These are phyloP conservation scores for Lachancea thermotolerans DNA, from an alignment of 805 yeast species.

Conservation along the genomic window DNA sequence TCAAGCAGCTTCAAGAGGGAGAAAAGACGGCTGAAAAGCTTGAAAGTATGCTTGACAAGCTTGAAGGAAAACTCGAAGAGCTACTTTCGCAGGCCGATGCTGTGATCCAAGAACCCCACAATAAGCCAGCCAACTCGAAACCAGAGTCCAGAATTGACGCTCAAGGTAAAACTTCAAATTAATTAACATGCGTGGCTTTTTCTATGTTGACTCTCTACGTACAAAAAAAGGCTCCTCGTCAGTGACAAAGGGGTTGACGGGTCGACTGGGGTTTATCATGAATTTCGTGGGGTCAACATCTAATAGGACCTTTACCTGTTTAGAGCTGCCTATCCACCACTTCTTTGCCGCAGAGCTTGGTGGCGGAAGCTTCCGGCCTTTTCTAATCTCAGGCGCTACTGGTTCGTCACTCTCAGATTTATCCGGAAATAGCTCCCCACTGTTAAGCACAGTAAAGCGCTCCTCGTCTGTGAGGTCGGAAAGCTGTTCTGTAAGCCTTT, in stretches of 20 bases:
- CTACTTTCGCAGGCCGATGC: conserved; percentile 2
- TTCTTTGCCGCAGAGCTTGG: conserved; percentile 77
- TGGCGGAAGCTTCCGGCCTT: conserved; percentile 54
- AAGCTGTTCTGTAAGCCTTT: conserved; percentile 40
- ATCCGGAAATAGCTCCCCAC: conserved; percentile 23
- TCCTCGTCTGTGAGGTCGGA: conserved; percentile 37
- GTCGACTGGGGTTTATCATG: conserved; percentile 61
- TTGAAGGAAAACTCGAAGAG: conserved; percentile 54
- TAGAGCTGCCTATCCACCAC: conserved; percentile 91
- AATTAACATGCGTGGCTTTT: too few species aligned
- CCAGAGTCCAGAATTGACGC: not conserved
- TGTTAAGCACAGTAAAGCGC: conserved; percentile 23
- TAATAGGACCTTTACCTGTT: conserved; percentile 60
- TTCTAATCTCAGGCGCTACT: conserved; percentile 13
- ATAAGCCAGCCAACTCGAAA: not conserved
- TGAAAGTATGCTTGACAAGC: conserved; percentile 56
- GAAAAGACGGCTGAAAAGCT: conserved; percentile 56
- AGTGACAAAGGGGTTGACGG: conserved; percentile 65
- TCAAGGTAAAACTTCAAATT: not conserved
- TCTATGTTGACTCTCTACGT: not conserved
- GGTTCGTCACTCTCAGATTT: conserved; percentile 24
- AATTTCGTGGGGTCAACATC: conserved; percentile 33
- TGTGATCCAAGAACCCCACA: not conserved
- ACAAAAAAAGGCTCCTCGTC: conserved; percentile 38
- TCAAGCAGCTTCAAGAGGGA: conserved; percentile 57